These are phyloP conservation scores for Alternaria arbusti DNA, from an alignment of 2,329 filamentous ascomycete genomes.

Conservation along the genomic window DNA sequence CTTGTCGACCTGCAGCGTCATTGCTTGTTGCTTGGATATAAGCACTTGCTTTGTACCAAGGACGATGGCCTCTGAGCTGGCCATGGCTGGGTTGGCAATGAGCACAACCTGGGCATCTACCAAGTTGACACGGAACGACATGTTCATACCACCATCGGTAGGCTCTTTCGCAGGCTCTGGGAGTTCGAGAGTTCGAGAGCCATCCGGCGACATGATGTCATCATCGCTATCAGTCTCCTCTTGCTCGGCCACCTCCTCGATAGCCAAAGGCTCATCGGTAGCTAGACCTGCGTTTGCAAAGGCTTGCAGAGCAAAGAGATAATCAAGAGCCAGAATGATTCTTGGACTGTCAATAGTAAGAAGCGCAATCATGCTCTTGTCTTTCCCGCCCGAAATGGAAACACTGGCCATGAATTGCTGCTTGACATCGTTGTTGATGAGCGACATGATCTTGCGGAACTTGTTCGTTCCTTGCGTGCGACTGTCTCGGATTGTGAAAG, in stretches of 20 bases:
- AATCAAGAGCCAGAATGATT: constrained; percentile 94
- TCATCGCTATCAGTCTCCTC: constrained; percentile 49
- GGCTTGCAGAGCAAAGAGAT: constrained; percentile 85
- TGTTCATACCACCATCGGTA: constrained; percentile 63
- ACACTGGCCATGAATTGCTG: constrained; percentile 99
- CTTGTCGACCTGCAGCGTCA: constrained; percentile 91
- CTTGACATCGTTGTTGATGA: constrained; percentile 87
- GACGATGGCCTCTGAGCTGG: constrained; percentile 94
- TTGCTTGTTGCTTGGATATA: constrained; percentile 89
- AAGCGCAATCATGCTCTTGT: constrained; percentile 85
- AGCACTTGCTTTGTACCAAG: constrained; percentile 92
- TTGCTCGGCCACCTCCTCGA: constrained; percentile 66
- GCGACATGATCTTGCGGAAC: constrained; percentile 97
- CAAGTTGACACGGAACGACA: constrained; percentile 90
- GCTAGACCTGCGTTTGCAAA: constrained; percentile 77
- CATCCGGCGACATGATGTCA: constrained; percentile 45
- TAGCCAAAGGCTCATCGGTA: constrained; percentile 61
- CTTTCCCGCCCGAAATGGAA: constrained; percentile 84
- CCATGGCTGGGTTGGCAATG: constrained; percentile 89
- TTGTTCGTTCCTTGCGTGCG: constrained; percentile 90
- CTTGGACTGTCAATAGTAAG: constrained; percentile 93
- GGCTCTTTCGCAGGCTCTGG: constrained; percentile 33
- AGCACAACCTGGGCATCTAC: constrained; percentile 96
- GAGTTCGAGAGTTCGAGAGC: constrained; percentile 28
- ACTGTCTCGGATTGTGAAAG: constrained; percentile 93